Evolutionary conservation across 768 basidiomycete genomes (phyloP).

Genomic region (Boletales sp.): DNA sequence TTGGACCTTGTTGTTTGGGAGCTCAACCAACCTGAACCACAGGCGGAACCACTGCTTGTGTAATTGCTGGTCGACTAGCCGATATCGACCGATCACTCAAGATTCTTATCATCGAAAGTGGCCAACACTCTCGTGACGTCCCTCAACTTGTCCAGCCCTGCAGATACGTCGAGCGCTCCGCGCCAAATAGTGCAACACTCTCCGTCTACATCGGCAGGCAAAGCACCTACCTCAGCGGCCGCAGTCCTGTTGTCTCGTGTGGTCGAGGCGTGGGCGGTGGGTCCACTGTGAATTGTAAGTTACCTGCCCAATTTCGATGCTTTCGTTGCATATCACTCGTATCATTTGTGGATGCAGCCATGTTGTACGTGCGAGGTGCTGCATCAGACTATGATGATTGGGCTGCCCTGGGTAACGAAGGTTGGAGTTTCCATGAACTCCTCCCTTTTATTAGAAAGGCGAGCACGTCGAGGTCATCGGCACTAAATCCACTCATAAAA

Average conservation of each 20-base stretch:
- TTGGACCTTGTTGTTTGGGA: neutral
- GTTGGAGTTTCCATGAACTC: neutral
- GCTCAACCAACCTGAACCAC: too few relatives aligned
- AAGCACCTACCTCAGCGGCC: conserved; percentile 43
- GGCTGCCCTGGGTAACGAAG: conserved; percentile 32
- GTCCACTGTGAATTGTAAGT: conserved; percentile 56
- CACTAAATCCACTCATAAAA: neutral
- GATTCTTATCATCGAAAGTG: conserved; percentile 61
- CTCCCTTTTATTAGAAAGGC: neutral
- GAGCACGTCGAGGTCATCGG: neutral
- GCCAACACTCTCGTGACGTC: conserved; percentile 46
- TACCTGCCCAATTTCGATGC: neutral
- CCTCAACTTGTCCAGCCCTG: conserved; percentile 52
- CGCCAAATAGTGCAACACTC: conserved; percentile 38
- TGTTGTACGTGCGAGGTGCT: conserved; percentile 22
- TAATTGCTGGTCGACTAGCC: conserved; percentile 39
- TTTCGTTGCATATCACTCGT: neutral
- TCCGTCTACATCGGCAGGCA: conserved; percentile 38
- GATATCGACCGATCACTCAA: conserved; percentile 50
- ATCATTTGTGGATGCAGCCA: conserved; percentile 21
- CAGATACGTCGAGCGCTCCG: conserved; percentile 42
- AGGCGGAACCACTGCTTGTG: too few relatives aligned
- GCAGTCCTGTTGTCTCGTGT: conserved; percentile 39
- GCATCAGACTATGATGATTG: conserved; percentile 31
- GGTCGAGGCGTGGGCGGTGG: conserved; percentile 29